Evolutionary conservation across 2,329 filamentous ascomycete genomes (phyloP).

Genomic region (Colletotrichum endophyticum): DNA sequence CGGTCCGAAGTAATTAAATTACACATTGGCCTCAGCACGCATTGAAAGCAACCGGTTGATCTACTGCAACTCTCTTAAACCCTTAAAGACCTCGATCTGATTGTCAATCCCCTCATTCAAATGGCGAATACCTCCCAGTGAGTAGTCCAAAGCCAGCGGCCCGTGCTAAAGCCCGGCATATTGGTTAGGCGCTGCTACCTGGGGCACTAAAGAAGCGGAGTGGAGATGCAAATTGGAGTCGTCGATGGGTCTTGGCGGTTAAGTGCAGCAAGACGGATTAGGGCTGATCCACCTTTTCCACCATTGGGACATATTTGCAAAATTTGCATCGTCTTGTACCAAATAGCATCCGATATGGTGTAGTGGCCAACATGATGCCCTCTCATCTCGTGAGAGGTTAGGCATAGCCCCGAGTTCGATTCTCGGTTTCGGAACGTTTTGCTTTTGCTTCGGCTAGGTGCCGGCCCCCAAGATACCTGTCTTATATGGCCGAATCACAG

Average conservation of each 20-base stretch:
- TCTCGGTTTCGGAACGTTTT: not conserved
- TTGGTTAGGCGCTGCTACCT: not conserved
- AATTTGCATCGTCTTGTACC: rapidly evolving
- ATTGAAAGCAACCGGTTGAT: not conserved
- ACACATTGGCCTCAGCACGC: not conserved
- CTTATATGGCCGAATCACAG: not conserved
- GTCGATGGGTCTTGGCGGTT: not conserved
- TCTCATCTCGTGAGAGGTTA: not conserved
- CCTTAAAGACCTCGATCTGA: not conserved
- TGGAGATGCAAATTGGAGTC: not conserved
- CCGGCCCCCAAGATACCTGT: not conserved
- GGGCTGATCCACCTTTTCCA: not conserved
- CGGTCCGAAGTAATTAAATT: not conserved
- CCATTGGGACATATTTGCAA: not conserved
- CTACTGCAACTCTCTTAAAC: not conserved
- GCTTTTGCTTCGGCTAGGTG: not conserved
- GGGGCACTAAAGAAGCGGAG: not conserved
- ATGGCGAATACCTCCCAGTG: no score
- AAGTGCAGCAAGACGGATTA: not conserved
- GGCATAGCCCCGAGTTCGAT: conserved; percentile 1
- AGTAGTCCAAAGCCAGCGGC: not conserved
- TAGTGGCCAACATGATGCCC: conserved; percentile 1
- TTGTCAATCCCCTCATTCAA: not conserved
- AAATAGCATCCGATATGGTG: not conserved
- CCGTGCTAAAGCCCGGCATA: not conserved